Percentiles rank a stretch among this genome's conserved stretches.
Evolutionary conservation across 2,329 filamentous ascomycete genomes (phyloP).

Genomic region (Dendrostoma leiphaemia): DNA sequence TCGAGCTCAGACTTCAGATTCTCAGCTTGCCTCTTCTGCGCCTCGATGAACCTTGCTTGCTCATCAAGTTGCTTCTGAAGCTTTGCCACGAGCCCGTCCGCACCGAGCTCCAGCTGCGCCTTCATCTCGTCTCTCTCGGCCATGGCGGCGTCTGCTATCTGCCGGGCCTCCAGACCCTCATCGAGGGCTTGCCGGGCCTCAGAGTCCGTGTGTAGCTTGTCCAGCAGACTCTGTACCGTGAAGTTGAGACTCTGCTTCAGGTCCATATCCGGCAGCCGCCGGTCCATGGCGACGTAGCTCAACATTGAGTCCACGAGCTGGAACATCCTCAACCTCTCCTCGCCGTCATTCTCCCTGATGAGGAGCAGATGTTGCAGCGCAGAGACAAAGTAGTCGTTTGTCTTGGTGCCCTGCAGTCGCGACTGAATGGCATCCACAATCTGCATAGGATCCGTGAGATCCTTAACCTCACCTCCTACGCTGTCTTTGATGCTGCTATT

Average conservation of each 20-base stretch:
- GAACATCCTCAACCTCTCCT: conserved; percentile 92
- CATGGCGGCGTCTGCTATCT: conserved; percentile 93
- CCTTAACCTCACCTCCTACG: conserved; percentile 81
- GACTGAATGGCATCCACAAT: conserved; percentile 92
- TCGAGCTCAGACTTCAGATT: conserved; percentile 86
- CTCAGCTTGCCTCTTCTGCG: conserved; percentile 82
- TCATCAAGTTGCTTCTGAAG: conserved; percentile 93
- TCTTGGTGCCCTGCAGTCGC: conserved; percentile 77
- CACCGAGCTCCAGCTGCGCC: conserved; percentile 82
- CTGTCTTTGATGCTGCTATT: conserved; percentile 87
- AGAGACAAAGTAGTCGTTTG: conserved; percentile 94
- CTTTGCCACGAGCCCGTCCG: conserved; percentile 89
- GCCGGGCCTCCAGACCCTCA: conserved; percentile 83
- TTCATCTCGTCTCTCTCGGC: conserved; percentile 95
- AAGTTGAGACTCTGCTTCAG: conserved; percentile 97
- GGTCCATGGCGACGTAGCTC: conserved; percentile 98
- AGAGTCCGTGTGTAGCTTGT: conserved; percentile 94
- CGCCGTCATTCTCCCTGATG: conserved; percentile 85
- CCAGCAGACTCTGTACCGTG: conserved; percentile 90
- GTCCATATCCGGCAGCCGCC: conserved; percentile 92
- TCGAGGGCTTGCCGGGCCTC: conserved; percentile 91
- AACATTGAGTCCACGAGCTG: conserved; percentile 98
- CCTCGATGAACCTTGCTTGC: conserved; percentile 84
- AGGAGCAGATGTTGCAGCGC: conserved; percentile 93
- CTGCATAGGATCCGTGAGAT: conserved; percentile 88